Base-by-base conservation (phyloP, 441 rosid species). In the Populus tomentosa region DNA sequence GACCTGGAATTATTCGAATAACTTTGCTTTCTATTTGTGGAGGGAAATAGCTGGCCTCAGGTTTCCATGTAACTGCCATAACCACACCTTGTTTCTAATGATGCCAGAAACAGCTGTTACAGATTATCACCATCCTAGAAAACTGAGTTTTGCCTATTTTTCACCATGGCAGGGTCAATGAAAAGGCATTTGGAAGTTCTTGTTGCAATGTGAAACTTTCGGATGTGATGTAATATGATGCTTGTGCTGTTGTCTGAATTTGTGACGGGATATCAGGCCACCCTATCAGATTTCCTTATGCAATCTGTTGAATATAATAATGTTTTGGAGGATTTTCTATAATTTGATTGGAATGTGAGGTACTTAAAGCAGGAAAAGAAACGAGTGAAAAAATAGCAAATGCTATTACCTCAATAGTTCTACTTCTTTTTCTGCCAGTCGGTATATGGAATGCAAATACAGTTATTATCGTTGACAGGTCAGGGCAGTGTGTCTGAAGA, bases 391-490 rank as follows among this genome's bases (percentile, higher is more conserved):
- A 8, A 10, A 65, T 26, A 5, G 14, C 10, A 26, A 8, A 10
- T 3, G 36, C 76, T 74, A n/a, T 64, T 71, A 30, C 56, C 26
- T 69, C 73, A 18, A 8, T 78, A 9, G 6, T 82, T 78, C 26
- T 74, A 26, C 28, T 26, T 61, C 61, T 87, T 76, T n/a, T 82
- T 75, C 23, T 83, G 77, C 77, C 79, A 80, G 32, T 82, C 87
- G 50, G 86, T 79, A 20, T 67, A 40, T 63, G 89, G 85, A 80
- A 81, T 38, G 30, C 82, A 84, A 82, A 59, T 56, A 42, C 73
- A 68, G 18, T 32, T 75, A 68, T 38, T 72, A 62, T 42, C 85
- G 4, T 33, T 8, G 8, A 59, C 80, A 71, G 59, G n/a, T 59
- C 78, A 74, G 76, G 74, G 8, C 69, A 78, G 21, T 67, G 40